Conservation (phyloP, 192 early-diverging fungal genomes). For the Globomyces pollinis-pini region DNA sequence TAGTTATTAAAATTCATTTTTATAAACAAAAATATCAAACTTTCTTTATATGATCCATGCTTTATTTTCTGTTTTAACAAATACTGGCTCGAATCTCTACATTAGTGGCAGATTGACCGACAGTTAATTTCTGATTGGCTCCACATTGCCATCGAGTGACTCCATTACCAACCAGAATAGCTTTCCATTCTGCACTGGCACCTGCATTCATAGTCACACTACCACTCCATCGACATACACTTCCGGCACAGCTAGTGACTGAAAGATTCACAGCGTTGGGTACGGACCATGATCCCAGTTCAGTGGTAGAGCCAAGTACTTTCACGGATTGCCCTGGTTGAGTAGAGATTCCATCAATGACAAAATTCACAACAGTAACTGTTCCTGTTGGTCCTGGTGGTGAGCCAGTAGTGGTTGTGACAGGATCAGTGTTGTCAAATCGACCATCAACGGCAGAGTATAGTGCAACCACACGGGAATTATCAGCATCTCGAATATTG, state of each 20-base stretch:
- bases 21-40: too few relatives aligned
- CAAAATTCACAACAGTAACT: background rate
- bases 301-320: background rate
- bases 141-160: background rate
- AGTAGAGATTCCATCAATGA: background rate
- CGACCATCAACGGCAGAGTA: slow-evolving; percentile 1
- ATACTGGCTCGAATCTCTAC: background rate
- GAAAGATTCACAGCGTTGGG: background rate
- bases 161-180: background rate
- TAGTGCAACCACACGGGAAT: slow-evolving; percentile 2
- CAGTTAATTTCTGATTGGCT: background rate
- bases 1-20: background rate
- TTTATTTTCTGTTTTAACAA: background rate
- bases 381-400: background rate
- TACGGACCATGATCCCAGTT: background rate
- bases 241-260: background rate
- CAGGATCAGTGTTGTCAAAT: background rate
- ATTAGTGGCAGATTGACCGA: background rate
- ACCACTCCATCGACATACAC: background rate
- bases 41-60: background rate
- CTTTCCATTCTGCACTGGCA: background rate
- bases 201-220: background rate
- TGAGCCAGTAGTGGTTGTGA: background rate
- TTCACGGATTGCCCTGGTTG: background rate
- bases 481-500: background rate